These are phyloP conservation scores for Cutaneotrichosporon sp. DNA, from an alignment of 1,284 basidiomycete genomes.

Conservation along the genomic window DNA sequence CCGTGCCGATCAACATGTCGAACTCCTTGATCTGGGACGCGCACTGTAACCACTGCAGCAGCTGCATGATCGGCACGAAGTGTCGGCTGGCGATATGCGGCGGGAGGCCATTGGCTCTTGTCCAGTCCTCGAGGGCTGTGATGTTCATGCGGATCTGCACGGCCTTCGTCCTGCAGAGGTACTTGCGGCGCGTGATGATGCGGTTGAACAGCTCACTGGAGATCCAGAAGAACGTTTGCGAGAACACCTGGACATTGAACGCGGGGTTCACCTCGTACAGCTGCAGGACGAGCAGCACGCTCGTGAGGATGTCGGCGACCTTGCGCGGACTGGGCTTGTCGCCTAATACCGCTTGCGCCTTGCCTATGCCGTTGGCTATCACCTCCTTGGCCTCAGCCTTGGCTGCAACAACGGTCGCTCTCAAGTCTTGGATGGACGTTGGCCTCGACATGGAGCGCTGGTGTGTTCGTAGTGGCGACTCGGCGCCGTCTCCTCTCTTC, in stretches of 20 bases:
- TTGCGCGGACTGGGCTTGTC: slow-evolving; percentile 58
- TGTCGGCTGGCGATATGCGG: slow-evolving; percentile 71
- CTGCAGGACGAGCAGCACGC: slow-evolving; percentile 80
- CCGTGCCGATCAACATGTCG: slow-evolving; percentile 80
- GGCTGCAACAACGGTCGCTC: slow-evolving; percentile 15
- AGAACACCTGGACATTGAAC: slow-evolving; percentile 86
- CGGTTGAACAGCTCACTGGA: slow-evolving; percentile 90
- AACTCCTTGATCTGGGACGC: slow-evolving; percentile 79
- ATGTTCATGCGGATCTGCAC: slow-evolving; percentile 90
- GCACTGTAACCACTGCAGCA: slow-evolving; percentile 69
- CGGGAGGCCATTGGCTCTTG: slow-evolving; percentile 69
- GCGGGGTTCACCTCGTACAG: slow-evolving; percentile 90
- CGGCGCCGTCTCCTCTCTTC: background rate
- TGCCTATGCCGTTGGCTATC: slow-evolving; percentile 23
- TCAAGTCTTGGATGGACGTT: slow-evolving; percentile 38
- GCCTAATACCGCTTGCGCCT: slow-evolving; percentile 26
- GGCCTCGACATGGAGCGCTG: slow-evolving; percentile 18
- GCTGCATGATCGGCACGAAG: slow-evolving; percentile 79
- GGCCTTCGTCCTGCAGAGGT: slow-evolving; percentile 86
- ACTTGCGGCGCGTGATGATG: slow-evolving; percentile 85
- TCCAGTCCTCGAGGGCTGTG: slow-evolving; percentile 87
- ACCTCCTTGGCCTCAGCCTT: slow-evolving; percentile 25
- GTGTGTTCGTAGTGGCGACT: slow-evolving; percentile 4
- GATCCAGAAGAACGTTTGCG: slow-evolving; percentile 66
- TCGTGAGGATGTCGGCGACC: slow-evolving; percentile 79